Base-by-base conservation (phyloP, 2,329 filamentous ascomycete genomes). In the Botrytis tulipae region DNA sequence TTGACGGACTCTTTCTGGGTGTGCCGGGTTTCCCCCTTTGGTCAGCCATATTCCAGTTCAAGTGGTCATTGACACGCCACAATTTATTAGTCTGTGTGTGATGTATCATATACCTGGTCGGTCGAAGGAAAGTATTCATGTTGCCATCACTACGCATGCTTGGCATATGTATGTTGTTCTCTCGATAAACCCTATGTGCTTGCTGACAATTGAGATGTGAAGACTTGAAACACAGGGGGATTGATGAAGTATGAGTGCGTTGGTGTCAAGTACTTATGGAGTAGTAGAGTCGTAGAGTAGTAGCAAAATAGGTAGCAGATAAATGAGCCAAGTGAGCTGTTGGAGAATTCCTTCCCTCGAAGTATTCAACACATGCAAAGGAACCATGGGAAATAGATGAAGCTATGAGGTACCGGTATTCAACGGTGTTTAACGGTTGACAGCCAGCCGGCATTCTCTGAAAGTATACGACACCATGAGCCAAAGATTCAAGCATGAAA, bases 141-240 rank as follows among this genome's bases (percentile, higher is more conserved):
- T 48, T 65, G 46, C 46, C 65, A 54, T 67, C 65, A 67, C 46
- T 20, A 40, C 46, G 46, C 65, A 67, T 46, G 46, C 65, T 67
- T 67, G 65, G 65, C 65, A 67, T 1, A 40, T 51, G 37, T 32
- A 51, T 67, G 60, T n/a, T 37, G 46, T 54, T 25, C 22, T 67
- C 37, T 48, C 22, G n/a, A 35, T 51, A 66, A 16, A 16, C 25
- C 25, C 37, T 42, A 62, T 62, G 35, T 40, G 25, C 37, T 25
- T 61, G 59, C 48, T 51, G n/a, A 22, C 59, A 25, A n/a, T 12
- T 37, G 59, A 35, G 32, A n/a, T 40, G 4, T 16, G 59, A 61
- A 54, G 35, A 61, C 59, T 10, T 25, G 35, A 37, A 35, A 61
- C 32, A 61, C 59, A 61, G 35, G 59, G 60, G 37, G 35, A 16